Evolutionary conservation across 2,329 filamentous ascomycete genomes (phyloP).

Genomic region (Stemphylium lycopersici): DNA sequence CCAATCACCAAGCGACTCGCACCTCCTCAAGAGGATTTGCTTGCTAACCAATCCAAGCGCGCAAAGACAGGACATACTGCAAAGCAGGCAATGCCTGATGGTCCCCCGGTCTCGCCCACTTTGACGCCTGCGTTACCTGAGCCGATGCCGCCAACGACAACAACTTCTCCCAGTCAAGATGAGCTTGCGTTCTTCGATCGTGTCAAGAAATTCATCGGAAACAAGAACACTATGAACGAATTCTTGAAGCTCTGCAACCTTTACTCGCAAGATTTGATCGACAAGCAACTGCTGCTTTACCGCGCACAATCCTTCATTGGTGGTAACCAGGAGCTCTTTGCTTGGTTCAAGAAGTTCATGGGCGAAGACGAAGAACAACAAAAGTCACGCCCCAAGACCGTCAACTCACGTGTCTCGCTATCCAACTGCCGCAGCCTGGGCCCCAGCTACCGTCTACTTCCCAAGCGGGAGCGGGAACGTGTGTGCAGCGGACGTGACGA

Average conservation of each 20-base stretch:
- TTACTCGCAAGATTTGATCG: conserved; percentile 91
- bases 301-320: conserved; percentile 87
- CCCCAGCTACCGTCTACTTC: conserved; percentile 90
- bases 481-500: conserved; percentile 93
- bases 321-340: conserved; percentile 85
- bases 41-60: conserved; percentile 56
- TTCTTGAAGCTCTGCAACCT: conserved; percentile 97
- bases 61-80: conserved; percentile 70
- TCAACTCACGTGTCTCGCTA: conserved; percentile 82
- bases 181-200: conserved; percentile 94
- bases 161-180: conserved; percentile 76
- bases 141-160: conserved; percentile 78
- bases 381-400: conserved; percentile 64
- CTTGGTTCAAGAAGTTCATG: conserved; percentile 85
- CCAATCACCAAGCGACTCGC: neutral
- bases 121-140: conserved; percentile 87
- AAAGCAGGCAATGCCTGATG: conserved; percentile 65
- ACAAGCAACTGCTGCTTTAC: conserved; percentile 79
- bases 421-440: conserved; percentile 96
- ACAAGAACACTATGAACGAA: conserved; percentile 90
- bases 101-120: conserved; percentile 76
- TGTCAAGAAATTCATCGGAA: conserved; percentile 93
- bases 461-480: conserved; percentile 88
- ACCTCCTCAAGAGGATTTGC: neutral
- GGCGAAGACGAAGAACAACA: conserved; percentile 69